These are phyloP conservation scores for Quercus parvula DNA, from an alignment of 306 rosid species.

Conservation along the genomic window DNA sequence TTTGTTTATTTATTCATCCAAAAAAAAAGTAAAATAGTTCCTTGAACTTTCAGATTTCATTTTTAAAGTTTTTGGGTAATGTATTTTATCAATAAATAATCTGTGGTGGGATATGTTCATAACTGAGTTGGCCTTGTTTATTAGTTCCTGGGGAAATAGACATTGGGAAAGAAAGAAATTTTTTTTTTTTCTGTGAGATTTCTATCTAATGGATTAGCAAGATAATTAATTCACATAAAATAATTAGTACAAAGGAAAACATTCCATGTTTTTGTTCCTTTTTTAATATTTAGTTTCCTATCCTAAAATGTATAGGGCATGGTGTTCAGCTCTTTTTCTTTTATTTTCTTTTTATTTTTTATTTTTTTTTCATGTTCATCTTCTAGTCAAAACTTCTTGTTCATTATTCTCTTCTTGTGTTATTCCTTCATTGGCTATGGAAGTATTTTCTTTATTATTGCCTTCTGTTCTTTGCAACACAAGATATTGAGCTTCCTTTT, in stretches of 20 bases:
- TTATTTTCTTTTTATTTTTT: not conserved
- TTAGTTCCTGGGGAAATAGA: not conserved
- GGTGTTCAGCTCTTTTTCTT: not conserved
- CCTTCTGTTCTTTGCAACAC: not conserved
- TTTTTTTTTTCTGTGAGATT: not conserved
- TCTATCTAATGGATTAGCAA: not conserved
- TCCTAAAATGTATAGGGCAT: not conserved
- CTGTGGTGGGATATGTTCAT: not conserved
- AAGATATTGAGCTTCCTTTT: not conserved
- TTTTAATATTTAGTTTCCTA: not conserved
- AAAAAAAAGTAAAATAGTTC: not conserved
- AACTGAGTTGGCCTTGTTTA: not conserved
- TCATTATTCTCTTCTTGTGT: too few species aligned
- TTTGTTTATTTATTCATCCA: not conserved
- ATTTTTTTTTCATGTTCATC: not conserved
- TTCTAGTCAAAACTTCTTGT: not conserved
- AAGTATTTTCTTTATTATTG: too few species aligned
- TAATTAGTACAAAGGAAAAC: not conserved
- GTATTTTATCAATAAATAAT: not conserved
- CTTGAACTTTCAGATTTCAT: not conserved
- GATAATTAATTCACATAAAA: not conserved
- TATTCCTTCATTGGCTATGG: too few species aligned
- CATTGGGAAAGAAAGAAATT: not conserved
- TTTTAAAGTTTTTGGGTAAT: not conserved
- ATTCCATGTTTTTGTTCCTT: not conserved